Conservation (phyloP, 768 basidiomycete genomes). For the Pisolithus microcarpus region DNA sequence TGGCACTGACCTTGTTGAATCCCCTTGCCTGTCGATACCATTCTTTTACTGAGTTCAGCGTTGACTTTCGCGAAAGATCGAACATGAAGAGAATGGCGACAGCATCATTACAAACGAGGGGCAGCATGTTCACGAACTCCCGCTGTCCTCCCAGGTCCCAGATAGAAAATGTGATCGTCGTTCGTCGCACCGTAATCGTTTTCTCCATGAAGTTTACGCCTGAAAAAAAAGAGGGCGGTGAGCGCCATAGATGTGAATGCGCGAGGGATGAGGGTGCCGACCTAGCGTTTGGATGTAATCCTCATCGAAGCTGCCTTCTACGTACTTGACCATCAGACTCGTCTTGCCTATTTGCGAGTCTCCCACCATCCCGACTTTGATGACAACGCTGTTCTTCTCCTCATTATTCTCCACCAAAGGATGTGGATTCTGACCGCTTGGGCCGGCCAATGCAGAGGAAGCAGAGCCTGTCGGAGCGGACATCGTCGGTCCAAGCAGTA, state of each 20-base stretch:
- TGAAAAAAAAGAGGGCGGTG: conserved; percentile 13
- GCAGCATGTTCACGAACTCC: conserved; percentile 99
- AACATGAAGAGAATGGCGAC: conserved; percentile 99
- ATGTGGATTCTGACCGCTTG: conserved; percentile 48
- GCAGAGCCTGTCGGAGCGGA: conserved; percentile 45
- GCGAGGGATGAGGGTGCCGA: conserved; percentile 29
- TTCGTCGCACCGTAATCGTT: conserved; percentile 95
- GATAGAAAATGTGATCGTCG: conserved; percentile 98
- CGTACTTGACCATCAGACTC: conserved; percentile 99
- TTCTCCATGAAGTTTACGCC: conserved; percentile 99
- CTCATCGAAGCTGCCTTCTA: conserved; percentile 97
- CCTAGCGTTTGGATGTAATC: conserved; percentile 99
- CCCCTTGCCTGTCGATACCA: conserved; percentile 99
- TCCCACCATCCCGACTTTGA: conserved; percentile 99
- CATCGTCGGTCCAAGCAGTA: conserved; percentile 28
- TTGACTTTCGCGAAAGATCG: conserved; percentile 94
- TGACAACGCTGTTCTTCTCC: conserved; percentile 85
- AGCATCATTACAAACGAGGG: conserved; percentile 98
- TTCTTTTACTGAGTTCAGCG: conserved; percentile 97
- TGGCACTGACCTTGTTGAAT: conserved; percentile 83
- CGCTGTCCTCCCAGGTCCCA: conserved; percentile 98
- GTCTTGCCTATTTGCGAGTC: conserved; percentile 99
- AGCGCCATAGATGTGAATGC: not conserved
- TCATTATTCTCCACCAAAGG: conserved; percentile 53
- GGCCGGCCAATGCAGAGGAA: conserved; percentile 36